These are phyloP conservation scores for Leptosphaerulina australis DNA, from an alignment of 2,329 filamentous ascomycete species.

Conservation along the genomic window DNA sequence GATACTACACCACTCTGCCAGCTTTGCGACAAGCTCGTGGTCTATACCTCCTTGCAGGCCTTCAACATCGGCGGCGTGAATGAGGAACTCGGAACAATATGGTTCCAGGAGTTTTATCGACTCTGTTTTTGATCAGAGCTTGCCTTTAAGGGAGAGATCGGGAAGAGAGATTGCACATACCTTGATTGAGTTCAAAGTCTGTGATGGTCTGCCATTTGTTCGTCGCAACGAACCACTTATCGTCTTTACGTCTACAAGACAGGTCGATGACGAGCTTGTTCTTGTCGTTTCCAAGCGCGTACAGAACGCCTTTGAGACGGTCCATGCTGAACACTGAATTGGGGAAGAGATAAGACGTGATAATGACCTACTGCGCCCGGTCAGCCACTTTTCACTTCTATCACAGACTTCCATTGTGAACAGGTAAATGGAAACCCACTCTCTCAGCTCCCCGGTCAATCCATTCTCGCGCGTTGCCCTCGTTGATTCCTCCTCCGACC, in stretches of 20 bases:
- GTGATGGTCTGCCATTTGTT: slow-evolving; percentile 99
- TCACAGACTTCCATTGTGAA: too few species aligned
- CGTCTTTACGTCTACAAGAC: slow-evolving; percentile 78
- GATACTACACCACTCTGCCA: slow-evolving; percentile 86
- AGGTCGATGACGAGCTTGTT: slow-evolving; percentile 90
- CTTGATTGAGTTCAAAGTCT: slow-evolving; percentile 89
- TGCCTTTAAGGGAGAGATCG: neutral
- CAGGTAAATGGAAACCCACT: too few species aligned
- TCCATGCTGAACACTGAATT: slow-evolving; percentile 78
- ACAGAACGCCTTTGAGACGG: slow-evolving; percentile 75
- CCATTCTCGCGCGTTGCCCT: slow-evolving; percentile 84
- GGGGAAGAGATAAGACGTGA: slow-evolving; percentile 94
- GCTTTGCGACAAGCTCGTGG: slow-evolving; percentile 74
- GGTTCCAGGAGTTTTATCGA: slow-evolving; percentile 82
- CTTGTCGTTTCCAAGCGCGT: slow-evolving; percentile 74
- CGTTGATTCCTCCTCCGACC: slow-evolving; percentile 90
- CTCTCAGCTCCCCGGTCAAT: slow-evolving; percentile 86
- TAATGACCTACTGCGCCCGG: slow-evolving; percentile 75
- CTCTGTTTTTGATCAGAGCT: slow-evolving; percentile 58
- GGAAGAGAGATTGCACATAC: slow-evolving; percentile 54
- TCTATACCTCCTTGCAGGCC: slow-evolving; percentile 92
- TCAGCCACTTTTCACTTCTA: slow-evolving; percentile 20
- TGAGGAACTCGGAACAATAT: slow-evolving; percentile 94
- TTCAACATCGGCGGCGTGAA: slow-evolving; percentile 96
- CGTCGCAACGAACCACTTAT: slow-evolving; percentile 95